Evolutionary conservation across 1,284 basidiomycete species (phyloP).

Genomic region (Ceraceosorus guamensis): DNA sequence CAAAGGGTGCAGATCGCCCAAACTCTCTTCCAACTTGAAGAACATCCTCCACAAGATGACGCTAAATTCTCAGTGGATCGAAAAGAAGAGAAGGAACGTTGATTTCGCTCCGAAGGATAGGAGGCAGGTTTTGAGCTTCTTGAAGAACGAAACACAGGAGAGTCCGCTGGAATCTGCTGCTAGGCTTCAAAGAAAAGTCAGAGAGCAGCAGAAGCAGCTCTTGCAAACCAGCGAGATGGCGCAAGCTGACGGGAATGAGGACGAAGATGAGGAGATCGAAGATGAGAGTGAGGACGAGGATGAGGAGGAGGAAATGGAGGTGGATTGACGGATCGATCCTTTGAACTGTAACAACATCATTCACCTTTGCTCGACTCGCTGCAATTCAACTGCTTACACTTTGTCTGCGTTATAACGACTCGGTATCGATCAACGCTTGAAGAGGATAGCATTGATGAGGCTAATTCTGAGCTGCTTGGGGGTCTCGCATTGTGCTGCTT

Average conservation of each 20-base stretch:
- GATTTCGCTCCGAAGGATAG: slow-evolving; percentile 42
- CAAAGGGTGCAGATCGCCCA: slow-evolving; percentile 30
- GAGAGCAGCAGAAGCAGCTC: slow-evolving; percentile 39
- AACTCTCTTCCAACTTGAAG: slow-evolving; percentile 26
- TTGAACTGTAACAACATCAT: too few relatives aligned
- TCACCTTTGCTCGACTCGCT: too few relatives aligned
- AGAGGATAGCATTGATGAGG: too few relatives aligned
- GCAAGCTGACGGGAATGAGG: slow-evolving; percentile 2
- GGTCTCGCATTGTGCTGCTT: too few relatives aligned
- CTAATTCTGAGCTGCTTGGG: too few relatives aligned
- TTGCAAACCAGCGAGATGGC: slow-evolving; percentile 25
- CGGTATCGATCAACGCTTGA: too few relatives aligned
- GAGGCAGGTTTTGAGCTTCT: slow-evolving; percentile 17
- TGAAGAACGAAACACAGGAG: slow-evolving; percentile 22
- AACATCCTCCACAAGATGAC: slow-evolving; percentile 39
- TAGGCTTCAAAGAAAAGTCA: slow-evolving; percentile 41
- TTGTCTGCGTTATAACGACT: too few relatives aligned
- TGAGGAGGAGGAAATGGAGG: too few relatives aligned
- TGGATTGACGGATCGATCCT: too few relatives aligned
- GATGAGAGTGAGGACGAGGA: too few relatives aligned
- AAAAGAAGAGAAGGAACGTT: slow-evolving; percentile 26
- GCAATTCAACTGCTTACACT: too few relatives aligned
- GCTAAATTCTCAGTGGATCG: slow-evolving; percentile 33
- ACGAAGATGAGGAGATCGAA: neutral
- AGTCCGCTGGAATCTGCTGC: slow-evolving; percentile 38